phyloP scores from a whole-genome alignment of 306 rosid genomes.

The Phaseolus lunatus region DNA sequence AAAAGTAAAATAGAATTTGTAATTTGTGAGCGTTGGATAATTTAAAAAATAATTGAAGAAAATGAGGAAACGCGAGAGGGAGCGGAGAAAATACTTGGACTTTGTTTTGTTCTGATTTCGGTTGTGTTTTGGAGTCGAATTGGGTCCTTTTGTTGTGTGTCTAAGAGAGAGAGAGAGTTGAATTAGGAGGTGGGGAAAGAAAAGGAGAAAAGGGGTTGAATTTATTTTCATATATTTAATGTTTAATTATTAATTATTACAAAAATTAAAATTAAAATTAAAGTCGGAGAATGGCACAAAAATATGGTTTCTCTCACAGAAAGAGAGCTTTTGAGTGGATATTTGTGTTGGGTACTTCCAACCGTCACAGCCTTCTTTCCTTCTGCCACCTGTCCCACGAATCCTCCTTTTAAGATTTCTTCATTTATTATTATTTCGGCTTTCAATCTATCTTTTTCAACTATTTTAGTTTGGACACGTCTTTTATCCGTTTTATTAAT shows the following conservation, averaged over 20 bases:
- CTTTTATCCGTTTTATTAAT: not conserved
- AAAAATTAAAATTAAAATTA: not conserved
- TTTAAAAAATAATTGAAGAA: not conserved
- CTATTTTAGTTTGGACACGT: not conserved
- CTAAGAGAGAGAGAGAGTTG: not conserved
- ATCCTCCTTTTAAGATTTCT: not conserved
- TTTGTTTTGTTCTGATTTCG: slow-evolving; percentile 23
- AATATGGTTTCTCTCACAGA: not conserved
- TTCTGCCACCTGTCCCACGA: slow-evolving; percentile 43
- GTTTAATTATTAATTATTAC: too few relatives aligned
- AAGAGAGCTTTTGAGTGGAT: slow-evolving; percentile 3
- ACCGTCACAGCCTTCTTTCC: slow-evolving; percentile 39
- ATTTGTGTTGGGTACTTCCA: slow-evolving; percentile 34
- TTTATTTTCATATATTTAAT: not conserved
- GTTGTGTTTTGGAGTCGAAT: slow-evolving; percentile 35
- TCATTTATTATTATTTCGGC: too few relatives aligned
- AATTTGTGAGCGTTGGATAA: not conserved
- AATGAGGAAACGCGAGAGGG: slow-evolving; percentile 2
- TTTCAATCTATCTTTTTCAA: not conserved
- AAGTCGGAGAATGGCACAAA: slow-evolving; percentile 35
- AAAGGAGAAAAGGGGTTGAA: not conserved
- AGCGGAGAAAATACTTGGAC: slow-evolving; percentile 27
- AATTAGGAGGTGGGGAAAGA: not conserved
- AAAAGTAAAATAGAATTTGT: not conserved
- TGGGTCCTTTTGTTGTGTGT: not conserved